phyloP scores from a whole-genome alignment of 345 rosid species.

The Schrenkiella parvula region DNA sequence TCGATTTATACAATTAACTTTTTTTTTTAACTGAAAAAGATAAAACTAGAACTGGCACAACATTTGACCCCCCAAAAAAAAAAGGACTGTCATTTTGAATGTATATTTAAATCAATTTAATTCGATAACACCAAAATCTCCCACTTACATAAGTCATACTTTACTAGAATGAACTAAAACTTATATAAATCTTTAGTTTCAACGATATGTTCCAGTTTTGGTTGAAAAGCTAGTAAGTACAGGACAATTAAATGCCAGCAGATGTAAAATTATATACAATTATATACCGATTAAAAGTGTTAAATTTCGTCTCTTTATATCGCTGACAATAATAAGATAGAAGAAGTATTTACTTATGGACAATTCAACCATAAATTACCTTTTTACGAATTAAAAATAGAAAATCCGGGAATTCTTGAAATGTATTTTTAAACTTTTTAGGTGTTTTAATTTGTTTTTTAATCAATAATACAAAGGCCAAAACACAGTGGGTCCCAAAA shows the following conservation, averaged over 20 bases:
- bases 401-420: not conserved
- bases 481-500: slow-evolving; percentile 32
- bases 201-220: not conserved
- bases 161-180: not conserved
- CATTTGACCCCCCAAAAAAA: not conserved
- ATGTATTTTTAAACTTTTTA: not conserved
- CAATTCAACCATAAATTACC: not conserved
- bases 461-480: not conserved
- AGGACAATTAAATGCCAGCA: not conserved
- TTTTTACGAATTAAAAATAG: too few relatives aligned
- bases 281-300: not conserved
- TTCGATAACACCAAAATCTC: not conserved
- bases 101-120: not conserved
- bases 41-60: not conserved
- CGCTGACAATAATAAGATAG: not conserved
- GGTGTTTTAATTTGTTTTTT: not conserved
- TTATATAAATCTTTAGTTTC: not conserved
- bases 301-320: too few relatives aligned
- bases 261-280: not conserved
- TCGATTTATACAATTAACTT: not conserved
- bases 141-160: not conserved
- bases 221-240: not conserved
- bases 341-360: not conserved
- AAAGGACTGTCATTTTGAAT: not conserved
- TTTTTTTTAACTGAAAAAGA: not conserved